These are phyloP conservation scores for Knufia fluminis DNA, from an alignment of 2,329 filamentous ascomycete species.

Conservation along the genomic window DNA sequence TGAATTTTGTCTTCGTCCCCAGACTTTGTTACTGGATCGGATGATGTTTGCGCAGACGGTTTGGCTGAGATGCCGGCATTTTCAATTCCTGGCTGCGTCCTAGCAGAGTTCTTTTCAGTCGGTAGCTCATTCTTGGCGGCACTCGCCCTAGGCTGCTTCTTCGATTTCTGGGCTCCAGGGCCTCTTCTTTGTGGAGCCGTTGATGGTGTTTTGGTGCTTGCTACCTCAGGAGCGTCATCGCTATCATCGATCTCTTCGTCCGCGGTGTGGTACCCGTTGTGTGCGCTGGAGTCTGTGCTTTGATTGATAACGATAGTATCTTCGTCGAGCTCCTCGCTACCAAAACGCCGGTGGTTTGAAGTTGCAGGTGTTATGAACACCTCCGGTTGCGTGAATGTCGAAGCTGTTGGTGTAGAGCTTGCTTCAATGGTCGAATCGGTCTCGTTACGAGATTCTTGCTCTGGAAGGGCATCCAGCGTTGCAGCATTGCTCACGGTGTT, in stretches of 20 bases:
- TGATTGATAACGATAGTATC: conserved; percentile 7
- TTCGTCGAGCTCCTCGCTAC: conserved; percentile 12
- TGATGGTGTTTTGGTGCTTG: conserved; percentile 8
- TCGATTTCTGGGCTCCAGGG: background rate
- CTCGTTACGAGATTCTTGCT: background rate
- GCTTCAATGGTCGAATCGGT: background rate
- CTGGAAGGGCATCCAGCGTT: background rate
- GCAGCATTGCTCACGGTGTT: background rate
- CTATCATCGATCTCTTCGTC: conserved; percentile 7
- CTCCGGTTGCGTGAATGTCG: too few relatives aligned
- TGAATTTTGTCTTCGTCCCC: too few relatives aligned
- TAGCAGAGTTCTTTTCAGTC: background rate
- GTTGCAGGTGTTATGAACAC: conserved; percentile 1
- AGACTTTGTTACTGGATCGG: too few relatives aligned
- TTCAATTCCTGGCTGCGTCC: background rate
- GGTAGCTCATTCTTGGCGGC: background rate
- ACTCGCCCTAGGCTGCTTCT: background rate
- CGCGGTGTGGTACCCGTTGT: conserved; percentile 1
- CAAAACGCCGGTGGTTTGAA: conserved; percentile 12
- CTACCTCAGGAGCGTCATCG: conserved; percentile 14
- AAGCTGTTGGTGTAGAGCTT: background rate
- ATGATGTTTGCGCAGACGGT: too few relatives aligned
- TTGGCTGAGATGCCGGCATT: background rate
- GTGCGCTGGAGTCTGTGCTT: conserved; percentile 5
- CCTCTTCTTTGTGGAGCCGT: background rate